Base-by-base conservation (phyloP, 768 basidiomycete species). In the Lentinus brumalis region DNA sequence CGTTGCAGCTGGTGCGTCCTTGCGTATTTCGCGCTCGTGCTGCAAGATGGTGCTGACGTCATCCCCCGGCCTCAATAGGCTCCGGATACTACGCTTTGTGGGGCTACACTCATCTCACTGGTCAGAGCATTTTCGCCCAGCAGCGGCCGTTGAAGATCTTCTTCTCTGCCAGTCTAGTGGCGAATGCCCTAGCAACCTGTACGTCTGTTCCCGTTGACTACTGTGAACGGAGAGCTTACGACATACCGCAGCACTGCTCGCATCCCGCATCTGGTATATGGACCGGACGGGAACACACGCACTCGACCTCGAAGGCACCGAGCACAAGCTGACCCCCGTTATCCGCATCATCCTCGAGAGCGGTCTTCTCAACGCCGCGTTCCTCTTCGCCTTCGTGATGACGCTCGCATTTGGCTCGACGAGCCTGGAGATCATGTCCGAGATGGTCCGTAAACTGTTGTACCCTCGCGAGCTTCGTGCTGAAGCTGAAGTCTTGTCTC, bases 281-380 rank as follows among this genome's bases (percentile, higher is more conserved):
- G 46, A 49, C 26, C n/a, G 46, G 35, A 35, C 29, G 52, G 30
- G 21, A 46, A 15, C 18, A 16, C 52, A 21, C 10, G 16, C n/a
- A 6, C 38, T 26, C 32, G 18, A 32, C 53, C 30, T 46, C 4
- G 11, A 31, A 30, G 50, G 46, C 14, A 10, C 26, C 26, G 49
- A 42, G 7, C 5, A 35, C 39, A 15, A 47, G 39, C 57, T 59
- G 31, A 57, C 41, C 16, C 61, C 62, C 42, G 39, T 66, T 14
- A 39, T 63, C 2, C 50, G 57, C 26, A 63, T 66, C 49, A 35
- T 66, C 18, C 51, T 66, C 39, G 62, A 66, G 47, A 66, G 62
- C 53, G 58, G 61, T 5, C 45, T 57, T 18, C 26, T 66, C 32
- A 66, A 66, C 50, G 65, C 65, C 29, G 62, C 65, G 9, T 63